phyloP scores from a whole-genome alignment of 495 filamentous ascomycete genomes.

The Talaromyces ruber region DNA sequence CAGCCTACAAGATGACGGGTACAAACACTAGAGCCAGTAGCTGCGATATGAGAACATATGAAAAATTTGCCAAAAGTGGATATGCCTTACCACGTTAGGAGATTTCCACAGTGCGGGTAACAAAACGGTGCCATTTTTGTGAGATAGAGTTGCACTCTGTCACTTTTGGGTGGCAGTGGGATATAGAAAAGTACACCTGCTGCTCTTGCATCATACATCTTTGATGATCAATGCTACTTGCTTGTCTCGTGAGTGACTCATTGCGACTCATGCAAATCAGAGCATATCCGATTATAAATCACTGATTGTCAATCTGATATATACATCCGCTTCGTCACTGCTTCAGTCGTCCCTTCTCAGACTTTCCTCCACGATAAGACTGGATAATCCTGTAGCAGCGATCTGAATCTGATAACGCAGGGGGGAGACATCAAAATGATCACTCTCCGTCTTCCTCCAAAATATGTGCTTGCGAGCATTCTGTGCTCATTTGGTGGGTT shows the following conservation, averaged over 20 bases:
- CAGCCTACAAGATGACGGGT: not conserved
- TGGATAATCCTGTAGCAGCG: not conserved
- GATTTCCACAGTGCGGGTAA: not conserved
- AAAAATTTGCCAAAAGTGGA: not conserved
- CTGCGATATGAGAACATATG: not conserved
- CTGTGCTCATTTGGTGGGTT: constrained; percentile 16
- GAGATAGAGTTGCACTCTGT: not conserved
- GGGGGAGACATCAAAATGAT: not conserved
- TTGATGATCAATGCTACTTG: not conserved
- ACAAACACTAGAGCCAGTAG: not conserved
- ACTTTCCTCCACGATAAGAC: not conserved
- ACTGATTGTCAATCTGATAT: not conserved
- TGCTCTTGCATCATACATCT: not conserved
- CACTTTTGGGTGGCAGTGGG: not conserved
- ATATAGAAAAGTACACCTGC: not conserved
- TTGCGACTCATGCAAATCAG: not conserved
- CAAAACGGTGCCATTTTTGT: not conserved
- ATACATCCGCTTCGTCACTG: not conserved
- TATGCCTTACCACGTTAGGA: not conserved
- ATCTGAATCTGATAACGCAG: not conserved
- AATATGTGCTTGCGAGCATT: constrained; percentile 16
- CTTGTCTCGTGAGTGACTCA: not conserved
- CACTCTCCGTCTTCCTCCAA: constrained; percentile 2
- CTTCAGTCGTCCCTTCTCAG: not conserved
- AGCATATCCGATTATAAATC: not conserved